Evolutionary conservation across 495 filamentous ascomycete genomes (phyloP).

Genomic region (Talaromyces trachyspermus): DNA sequence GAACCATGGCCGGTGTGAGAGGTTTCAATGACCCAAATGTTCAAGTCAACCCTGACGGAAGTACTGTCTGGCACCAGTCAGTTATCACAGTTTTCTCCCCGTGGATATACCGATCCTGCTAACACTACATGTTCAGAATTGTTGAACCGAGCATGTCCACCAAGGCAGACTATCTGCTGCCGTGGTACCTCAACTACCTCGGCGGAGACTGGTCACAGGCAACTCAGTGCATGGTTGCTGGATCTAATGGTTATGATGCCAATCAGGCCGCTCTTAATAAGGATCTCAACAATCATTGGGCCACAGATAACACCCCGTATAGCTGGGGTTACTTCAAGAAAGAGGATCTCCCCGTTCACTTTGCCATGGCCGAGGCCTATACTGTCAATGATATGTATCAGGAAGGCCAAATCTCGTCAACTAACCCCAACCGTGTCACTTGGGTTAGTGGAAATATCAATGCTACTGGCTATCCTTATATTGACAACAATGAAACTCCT

Average conservation of each 20-base stretch:
- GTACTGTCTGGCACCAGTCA: slow-evolving; percentile 42
- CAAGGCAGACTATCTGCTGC: slow-evolving; percentile 34
- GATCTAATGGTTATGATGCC: slow-evolving; percentile 41
- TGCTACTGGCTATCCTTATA: slow-evolving; percentile 45
- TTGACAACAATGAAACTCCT: slow-evolving; percentile 50
- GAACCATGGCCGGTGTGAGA: slow-evolving; percentile 48
- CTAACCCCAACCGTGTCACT: slow-evolving; percentile 49
- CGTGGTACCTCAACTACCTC: slow-evolving; percentile 47
- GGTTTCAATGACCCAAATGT: slow-evolving; percentile 52
- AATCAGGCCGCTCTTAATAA: slow-evolving; percentile 45
- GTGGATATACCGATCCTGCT: background rate
- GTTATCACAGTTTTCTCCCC: slow-evolving; percentile 9
- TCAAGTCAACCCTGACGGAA: slow-evolving; percentile 38
- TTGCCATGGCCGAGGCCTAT: slow-evolving; percentile 47
- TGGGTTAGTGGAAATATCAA: slow-evolving; percentile 47
- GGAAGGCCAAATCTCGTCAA: slow-evolving; percentile 46
- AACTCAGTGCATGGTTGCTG: slow-evolving; percentile 49
- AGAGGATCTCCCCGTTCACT: slow-evolving; percentile 46
- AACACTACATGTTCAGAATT: slow-evolving; percentile 7
- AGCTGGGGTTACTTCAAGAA: slow-evolving; percentile 45
- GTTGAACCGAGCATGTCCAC: slow-evolving; percentile 19
- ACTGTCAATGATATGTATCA: slow-evolving; percentile 52
- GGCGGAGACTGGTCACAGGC: slow-evolving; percentile 38
- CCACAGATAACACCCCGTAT: slow-evolving; percentile 45
- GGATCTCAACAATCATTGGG: slow-evolving; percentile 46